Evolutionary conservation across 2,329 filamentous ascomycete species (phyloP).

Genomic region (Chaetoscypha palmicola): DNA sequence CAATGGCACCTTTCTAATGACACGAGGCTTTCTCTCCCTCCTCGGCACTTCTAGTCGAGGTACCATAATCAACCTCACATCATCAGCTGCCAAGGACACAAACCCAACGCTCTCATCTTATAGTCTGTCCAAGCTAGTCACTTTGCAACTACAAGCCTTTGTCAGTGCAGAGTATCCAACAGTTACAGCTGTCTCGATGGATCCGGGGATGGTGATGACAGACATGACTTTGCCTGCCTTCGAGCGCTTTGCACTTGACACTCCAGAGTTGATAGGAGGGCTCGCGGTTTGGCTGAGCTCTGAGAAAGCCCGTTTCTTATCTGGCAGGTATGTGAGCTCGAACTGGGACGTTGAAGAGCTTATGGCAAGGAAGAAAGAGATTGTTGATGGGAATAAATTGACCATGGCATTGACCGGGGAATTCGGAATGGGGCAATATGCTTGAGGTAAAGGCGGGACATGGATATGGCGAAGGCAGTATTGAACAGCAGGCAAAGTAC

Average conservation of each 20-base stretch:
- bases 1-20: conserved; percentile 31
- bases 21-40: conserved; percentile 28
- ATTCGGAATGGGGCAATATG: too few relatives aligned
- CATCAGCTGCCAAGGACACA: conserved; percentile 2
- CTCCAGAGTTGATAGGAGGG: conserved; percentile 26
- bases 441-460: too few relatives aligned
- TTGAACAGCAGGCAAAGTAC: too few relatives aligned
- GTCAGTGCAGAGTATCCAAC: conserved; percentile 12
- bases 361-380: conserved; percentile 9
- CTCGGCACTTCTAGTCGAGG: conserved; percentile 6
- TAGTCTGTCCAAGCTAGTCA: conserved; percentile 10
- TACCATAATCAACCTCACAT: conserved; percentile 15
- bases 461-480: too few relatives aligned
- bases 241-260: conserved; percentile 27
- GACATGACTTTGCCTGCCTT: conserved; percentile 16
- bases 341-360: conserved; percentile 31
- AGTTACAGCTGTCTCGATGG: conserved; percentile 6
- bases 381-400: too few relatives aligned
- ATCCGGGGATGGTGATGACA: conserved; percentile 10
- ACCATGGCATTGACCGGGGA: too few relatives aligned
- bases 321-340: conserved; percentile 23
- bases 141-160: conserved; percentile 10
- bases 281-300: conserved; percentile 23
- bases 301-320: conserved; percentile 25
- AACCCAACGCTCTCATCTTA: conserved; percentile 6